Conservation (phyloP, 2,329 filamentous ascomycete genomes). For the Orbilia quercus region DNA sequence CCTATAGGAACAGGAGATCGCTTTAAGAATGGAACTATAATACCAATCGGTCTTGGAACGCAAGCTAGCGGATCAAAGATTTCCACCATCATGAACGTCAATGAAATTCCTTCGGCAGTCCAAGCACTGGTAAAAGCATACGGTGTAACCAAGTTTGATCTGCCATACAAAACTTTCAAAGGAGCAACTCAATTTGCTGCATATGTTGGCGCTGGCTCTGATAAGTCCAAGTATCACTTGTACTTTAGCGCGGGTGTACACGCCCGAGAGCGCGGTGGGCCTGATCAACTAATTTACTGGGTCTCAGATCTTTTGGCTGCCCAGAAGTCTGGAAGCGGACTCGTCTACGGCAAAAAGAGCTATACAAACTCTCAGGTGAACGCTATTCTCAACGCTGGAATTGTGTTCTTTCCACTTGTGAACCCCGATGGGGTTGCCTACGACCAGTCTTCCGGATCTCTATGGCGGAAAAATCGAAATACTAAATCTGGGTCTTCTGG, state of each 20-base stretch:
- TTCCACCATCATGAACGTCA: conserved; percentile 65
- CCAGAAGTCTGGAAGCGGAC: conserved; percentile 66
- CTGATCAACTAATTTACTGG: conserved; percentile 71
- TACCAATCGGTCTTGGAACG: conserved; percentile 65
- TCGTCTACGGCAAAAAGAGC: conserved; percentile 68
- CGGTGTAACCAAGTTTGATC: conserved; percentile 64
- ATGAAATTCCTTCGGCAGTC: conserved; percentile 66
- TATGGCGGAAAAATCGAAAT: conserved; percentile 72
- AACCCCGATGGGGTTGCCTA: conserved; percentile 70
- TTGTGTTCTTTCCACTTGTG: conserved; percentile 68
- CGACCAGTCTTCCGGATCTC: conserved; percentile 67
- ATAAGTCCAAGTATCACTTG: conserved; percentile 65
- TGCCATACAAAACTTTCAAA: conserved; percentile 66
- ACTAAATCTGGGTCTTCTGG: conserved; percentile 62
- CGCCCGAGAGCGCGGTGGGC: conserved; percentile 70
- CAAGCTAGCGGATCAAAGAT: conserved; percentile 62
- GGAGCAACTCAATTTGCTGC: conserved; percentile 63
- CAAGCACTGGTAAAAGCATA: conserved; percentile 64
- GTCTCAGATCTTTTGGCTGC: conserved; percentile 70
- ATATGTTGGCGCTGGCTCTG: conserved; percentile 65
- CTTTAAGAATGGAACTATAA: conserved; percentile 64
- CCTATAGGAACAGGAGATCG: conserved; percentile 61
- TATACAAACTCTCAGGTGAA: conserved; percentile 69
- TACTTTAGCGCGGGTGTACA: conserved; percentile 70
- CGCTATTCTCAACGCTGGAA: conserved; percentile 67